Conservation (phyloP, 140 eudicot genomes). For the Ambrosia hybrid region DNA sequence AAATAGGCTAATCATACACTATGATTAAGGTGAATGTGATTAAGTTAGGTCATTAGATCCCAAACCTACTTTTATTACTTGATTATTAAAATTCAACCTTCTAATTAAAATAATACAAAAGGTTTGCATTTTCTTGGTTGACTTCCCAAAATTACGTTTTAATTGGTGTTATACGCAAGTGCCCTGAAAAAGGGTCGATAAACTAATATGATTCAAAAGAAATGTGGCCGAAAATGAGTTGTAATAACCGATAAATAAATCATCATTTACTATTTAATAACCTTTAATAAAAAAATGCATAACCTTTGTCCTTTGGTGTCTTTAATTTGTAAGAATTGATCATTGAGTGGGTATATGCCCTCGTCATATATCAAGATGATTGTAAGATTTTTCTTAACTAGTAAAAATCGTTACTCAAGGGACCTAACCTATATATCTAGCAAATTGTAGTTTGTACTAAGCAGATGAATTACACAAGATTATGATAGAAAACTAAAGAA, state of each 20-base stretch:
- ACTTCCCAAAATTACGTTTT: slow-evolving; percentile 21
- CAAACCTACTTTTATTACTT: slow-evolving; percentile 26
- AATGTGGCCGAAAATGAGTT: neutral
- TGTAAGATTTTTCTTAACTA: too few species aligned
- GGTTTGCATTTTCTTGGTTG: slow-evolving; percentile 17
- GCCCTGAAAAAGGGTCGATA: slow-evolving; percentile 2
- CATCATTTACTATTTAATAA: neutral
- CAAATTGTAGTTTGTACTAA: too few species aligned
- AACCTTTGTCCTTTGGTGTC: neutral
- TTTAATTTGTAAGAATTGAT: neutral
- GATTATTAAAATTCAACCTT: slow-evolving; percentile 4
- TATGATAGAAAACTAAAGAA: too few species aligned
- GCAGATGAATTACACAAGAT: too few species aligned
- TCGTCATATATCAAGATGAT: neutral
- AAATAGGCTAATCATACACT: neutral
- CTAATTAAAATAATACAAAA: neutral
- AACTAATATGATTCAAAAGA: neutral
- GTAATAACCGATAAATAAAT: neutral
- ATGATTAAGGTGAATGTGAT: slow-evolving; percentile 14
- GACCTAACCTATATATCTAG: too few species aligned
- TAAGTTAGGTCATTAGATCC: slow-evolving; percentile 32
- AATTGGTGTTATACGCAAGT: slow-evolving; percentile 23
- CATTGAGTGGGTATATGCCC: neutral
- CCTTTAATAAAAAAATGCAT: neutral
- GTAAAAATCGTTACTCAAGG: too few species aligned